Evolutionary conservation across 179 eudicot genomes (phyloP).

Genomic region (Actinidia chinensis): DNA sequence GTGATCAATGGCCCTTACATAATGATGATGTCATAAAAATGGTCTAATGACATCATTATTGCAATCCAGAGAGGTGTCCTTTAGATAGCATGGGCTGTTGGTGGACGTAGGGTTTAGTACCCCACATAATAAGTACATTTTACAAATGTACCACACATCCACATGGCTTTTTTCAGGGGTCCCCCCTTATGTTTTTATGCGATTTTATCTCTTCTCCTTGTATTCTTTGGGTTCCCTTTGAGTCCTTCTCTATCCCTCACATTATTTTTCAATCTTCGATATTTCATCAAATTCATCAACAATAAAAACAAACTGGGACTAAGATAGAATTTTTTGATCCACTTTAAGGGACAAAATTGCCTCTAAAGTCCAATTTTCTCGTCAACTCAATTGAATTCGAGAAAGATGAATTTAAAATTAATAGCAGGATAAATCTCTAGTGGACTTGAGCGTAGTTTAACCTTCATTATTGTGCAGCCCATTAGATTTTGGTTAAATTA

Average conservation of each 20-base stretch:
- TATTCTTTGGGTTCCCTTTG: background rate
- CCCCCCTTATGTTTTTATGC: background rate
- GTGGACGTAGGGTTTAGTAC: background rate
- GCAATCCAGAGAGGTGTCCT: background rate
- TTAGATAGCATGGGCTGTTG: background rate
- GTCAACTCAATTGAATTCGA: too few species aligned
- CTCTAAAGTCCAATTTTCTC: too few species aligned
- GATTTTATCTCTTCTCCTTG: background rate
- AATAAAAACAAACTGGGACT: background rate
- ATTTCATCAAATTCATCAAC: background rate
- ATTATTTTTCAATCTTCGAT: background rate
- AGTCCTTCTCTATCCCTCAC: background rate
- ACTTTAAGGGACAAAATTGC: too few species aligned
- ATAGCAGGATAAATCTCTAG: too few species aligned
- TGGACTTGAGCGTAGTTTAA: too few species aligned
- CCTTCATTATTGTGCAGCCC: too few species aligned
- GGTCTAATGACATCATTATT: slow-evolving; percentile 11
- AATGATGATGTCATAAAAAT: slow-evolving; percentile 9
- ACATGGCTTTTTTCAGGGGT: background rate
- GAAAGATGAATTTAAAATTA: too few species aligned
- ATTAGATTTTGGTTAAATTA: too few species aligned
- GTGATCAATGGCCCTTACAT: background rate
- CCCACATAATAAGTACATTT: background rate
- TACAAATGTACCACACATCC: background rate
- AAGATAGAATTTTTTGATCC: too few species aligned